Base-by-base conservation (phyloP, 768 basidiomycete species). In the Lactarius evosmus region DNA sequence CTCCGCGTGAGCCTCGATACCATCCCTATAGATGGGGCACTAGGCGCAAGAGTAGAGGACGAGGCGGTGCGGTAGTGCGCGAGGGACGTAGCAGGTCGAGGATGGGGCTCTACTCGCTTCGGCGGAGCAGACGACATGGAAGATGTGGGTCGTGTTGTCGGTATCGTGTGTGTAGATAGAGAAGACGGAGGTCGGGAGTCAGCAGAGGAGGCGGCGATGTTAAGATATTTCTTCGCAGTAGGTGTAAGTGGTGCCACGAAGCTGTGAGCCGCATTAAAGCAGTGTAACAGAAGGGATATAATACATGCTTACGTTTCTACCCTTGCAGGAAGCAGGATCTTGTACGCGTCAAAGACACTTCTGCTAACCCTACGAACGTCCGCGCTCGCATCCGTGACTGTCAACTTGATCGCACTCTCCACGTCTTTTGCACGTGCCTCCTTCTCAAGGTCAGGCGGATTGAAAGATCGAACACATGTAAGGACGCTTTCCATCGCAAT, bases 401-500 rank as follows among this genome's bases (percentile, higher is more conserved):
- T 83, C 9, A 74, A 69, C 62, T 80, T 85, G 67, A 95, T 89
- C 53, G 90, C 80, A 12, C 74, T 77, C 72, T 95, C 93, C 30
- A 95, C 78, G 44, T 88, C 84, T 51, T 78, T 78, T 0, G 84
- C 85, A 17, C 87, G 77, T 0, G 75, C 64, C 53, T 91, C 88
- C 72, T 83, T 88, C 73, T 89, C 89, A 33, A 92, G 72, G 67
- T 92, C 89, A 0, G 89, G 88, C 9, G 90, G 91, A 73, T 89
- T 91, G 72, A 86, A 87, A 68, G 82, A 85, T 64, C 89, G 89
- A 58, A 93, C 76, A 66, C 85, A 88, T 17, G 80, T 78, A 55
- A 92, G 71, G 0, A 85, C 78, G 33, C 83, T 79, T 73, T 93
- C 89, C 3, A 84, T 82, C n/a, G 84, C 83, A 19, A 81, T 80